Conservation (phyloP, 2,329 filamentous ascomycete genomes). For the Fusarium sp. region DNA sequence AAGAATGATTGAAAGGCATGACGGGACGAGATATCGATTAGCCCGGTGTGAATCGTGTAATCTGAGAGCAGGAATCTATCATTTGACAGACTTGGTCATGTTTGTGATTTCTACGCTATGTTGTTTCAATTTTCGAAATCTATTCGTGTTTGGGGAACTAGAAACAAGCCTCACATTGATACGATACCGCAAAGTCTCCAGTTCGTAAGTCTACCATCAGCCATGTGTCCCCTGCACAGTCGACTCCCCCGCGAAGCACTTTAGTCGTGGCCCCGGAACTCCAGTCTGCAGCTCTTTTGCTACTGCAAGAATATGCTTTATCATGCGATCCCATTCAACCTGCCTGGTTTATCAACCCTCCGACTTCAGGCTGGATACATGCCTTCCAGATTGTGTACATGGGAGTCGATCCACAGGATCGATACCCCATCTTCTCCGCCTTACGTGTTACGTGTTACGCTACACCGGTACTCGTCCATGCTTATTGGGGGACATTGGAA, state of each 20-base stretch:
- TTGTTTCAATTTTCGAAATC: slow-evolving; percentile 36
- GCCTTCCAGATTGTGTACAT: slow-evolving; percentile 38
- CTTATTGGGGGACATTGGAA: slow-evolving; percentile 49
- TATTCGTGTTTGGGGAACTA: slow-evolving; percentile 32
- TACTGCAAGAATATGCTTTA: slow-evolving; percentile 37
- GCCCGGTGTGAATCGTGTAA: not conserved
- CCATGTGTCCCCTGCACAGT: slow-evolving; percentile 23
- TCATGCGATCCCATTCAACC: slow-evolving; percentile 5
- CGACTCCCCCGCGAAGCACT: slow-evolving; percentile 27
- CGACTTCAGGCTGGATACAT: slow-evolving; percentile 29
- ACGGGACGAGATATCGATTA: not conserved
- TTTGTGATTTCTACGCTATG: not conserved
- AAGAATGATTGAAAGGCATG: slow-evolving; percentile 7
- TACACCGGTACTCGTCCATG: slow-evolving; percentile 8
- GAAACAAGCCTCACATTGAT: slow-evolving; percentile 34
- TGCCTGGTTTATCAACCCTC: slow-evolving; percentile 13
- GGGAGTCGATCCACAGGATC: slow-evolving; percentile 19
- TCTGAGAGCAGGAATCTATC: not conserved
- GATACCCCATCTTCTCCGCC: slow-evolving; percentile 24
- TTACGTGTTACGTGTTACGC: slow-evolving; percentile 30
- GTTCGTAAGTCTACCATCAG: slow-evolving; percentile 15
- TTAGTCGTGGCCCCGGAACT: slow-evolving; percentile 38
- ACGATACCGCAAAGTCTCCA: slow-evolving; percentile 22
- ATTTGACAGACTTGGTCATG: not conserved
- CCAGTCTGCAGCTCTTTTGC: slow-evolving; percentile 40